A percentile compares a stretch with the other conserved stretches of the same genome.
phyloP scores from a whole-genome alignment of 768 basidiomycete species.

The Polyporus arcularius region DNA sequence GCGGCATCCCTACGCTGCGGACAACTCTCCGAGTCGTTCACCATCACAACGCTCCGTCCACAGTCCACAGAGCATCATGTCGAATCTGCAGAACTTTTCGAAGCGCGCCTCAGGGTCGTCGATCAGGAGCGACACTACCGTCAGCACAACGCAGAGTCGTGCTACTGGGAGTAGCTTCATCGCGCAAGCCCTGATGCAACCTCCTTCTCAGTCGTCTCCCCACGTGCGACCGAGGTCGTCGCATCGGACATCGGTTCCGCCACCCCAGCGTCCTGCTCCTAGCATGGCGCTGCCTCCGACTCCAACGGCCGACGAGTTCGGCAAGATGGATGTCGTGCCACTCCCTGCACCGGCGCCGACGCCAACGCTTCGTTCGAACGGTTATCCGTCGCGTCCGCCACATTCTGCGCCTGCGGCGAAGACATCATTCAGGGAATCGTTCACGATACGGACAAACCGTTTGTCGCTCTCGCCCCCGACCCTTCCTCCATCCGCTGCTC shows the following conservation, averaged over 20 bases:
- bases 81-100: conserved; percentile 28
- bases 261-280: conserved; percentile 75
- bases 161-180: conserved; percentile 19
- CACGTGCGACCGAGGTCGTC: conserved; percentile 30
- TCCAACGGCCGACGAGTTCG: conserved; percentile 38
- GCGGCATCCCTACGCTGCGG: conserved; percentile 30
- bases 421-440: conserved; percentile 54
- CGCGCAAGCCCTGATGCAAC: conserved; percentile 16
- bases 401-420: conserved; percentile 29
- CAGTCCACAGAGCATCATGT: conserved; percentile 26
- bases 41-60: conserved; percentile 24
- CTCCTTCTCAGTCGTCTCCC: conserved; percentile 32
- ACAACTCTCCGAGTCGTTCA: conserved; percentile 20
- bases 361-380: conserved; percentile 11
- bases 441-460: conserved; percentile 53
- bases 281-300: conserved; percentile 71
- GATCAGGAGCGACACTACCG: conserved; percentile 26
- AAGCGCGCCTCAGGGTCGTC: conserved; percentile 32
- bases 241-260: conserved; percentile 63
- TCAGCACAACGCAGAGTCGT: conserved; percentile 26
- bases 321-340: conserved; percentile 13
- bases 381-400: conserved; percentile 29
- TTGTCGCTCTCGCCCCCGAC: conserved; percentile 48
- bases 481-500: conserved; percentile 56
- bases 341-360: conserved; percentile 26